phyloP scores from a whole-genome alignment of 257 asterid species.

The Scutellaria galericulata region DNA sequence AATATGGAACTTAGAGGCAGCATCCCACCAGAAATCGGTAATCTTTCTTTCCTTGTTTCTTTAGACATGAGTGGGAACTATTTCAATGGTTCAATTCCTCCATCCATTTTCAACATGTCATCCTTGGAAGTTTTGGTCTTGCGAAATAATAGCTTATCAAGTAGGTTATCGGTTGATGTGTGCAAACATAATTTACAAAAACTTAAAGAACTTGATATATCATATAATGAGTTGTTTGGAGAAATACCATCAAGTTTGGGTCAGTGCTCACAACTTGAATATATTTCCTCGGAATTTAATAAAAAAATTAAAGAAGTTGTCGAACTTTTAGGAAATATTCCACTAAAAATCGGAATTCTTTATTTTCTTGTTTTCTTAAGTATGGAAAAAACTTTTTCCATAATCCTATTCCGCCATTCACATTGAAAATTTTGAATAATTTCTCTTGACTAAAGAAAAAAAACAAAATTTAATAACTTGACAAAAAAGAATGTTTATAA shows the following conservation, averaged over 20 bases:
- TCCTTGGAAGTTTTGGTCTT: constrained; percentile 9
- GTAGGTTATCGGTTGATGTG: too few species aligned
- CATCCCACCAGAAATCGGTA: constrained; percentile 38
- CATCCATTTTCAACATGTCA: constrained; percentile 36
- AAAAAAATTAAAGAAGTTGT: too few species aligned
- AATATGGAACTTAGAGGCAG: constrained; percentile 31
- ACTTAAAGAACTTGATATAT: not conserved
- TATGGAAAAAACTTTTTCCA: too few species aligned
- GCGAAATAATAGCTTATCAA: not conserved
- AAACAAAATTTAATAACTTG: too few species aligned
- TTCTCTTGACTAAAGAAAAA: too few species aligned
- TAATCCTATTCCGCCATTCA: too few species aligned
- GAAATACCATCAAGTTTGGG: constrained; percentile 22
- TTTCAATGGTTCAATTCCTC: constrained; percentile 38
- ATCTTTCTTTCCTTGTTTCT: constrained; percentile 35
- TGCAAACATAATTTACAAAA: not conserved
- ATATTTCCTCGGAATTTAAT: not conserved
- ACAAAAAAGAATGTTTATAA: too few species aligned
- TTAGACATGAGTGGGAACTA: constrained; percentile 27
- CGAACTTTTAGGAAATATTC: too few species aligned
- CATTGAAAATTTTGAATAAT: too few species aligned
- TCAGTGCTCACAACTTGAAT: constrained; percentile 1
- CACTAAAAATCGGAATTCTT: too few species aligned
- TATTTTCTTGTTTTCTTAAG: too few species aligned
- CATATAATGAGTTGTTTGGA: constrained; percentile 17